Conservation (phyloP, 148 eudicot species). For the Pharnaceum exiguum region DNA sequence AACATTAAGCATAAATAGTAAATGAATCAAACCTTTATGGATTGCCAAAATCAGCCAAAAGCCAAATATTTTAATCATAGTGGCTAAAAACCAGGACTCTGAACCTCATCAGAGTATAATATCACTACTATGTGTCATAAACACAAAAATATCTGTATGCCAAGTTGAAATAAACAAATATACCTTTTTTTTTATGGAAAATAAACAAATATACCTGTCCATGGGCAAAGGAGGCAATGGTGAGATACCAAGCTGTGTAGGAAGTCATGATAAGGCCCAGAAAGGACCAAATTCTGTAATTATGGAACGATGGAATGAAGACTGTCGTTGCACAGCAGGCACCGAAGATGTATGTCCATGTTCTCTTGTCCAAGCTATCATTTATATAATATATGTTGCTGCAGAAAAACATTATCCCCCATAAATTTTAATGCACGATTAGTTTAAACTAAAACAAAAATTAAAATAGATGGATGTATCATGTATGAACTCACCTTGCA, state of each 20-base stretch:
- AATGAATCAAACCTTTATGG: too few species aligned
- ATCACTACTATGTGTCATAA: too few species aligned
- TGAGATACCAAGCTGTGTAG: slow-evolving; percentile 85
- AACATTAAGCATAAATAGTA: too few species aligned
- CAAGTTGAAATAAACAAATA: not conserved
- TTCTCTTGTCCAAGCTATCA: slow-evolving; percentile 74
- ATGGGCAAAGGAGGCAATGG: slow-evolving; percentile 71
- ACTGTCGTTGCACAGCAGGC: slow-evolving; percentile 82
- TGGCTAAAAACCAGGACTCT: too few species aligned
- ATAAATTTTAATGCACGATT: not conserved
- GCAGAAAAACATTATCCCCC: slow-evolving; percentile 9
- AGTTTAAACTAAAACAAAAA: not conserved
- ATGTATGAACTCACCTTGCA: slow-evolving; percentile 43
- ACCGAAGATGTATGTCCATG: slow-evolving; percentile 87
- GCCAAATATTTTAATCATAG: too few species aligned
- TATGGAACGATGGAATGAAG: slow-evolving; percentile 77
- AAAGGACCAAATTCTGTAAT: slow-evolving; percentile 77
- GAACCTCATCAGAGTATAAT: too few species aligned
- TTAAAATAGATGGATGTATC: not conserved
- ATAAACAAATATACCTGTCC: slow-evolving; percentile 53
- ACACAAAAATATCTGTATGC: too few species aligned
- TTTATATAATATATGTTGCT: slow-evolving; percentile 85
- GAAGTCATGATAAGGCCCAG: slow-evolving; percentile 76
- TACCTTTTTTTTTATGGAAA: slow-evolving; percentile 47
- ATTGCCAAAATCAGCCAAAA: not conserved